Evolutionary conservation across 371 early-diverging fungal species (phyloP).

Genomic region (Mortierella sp.): DNA sequence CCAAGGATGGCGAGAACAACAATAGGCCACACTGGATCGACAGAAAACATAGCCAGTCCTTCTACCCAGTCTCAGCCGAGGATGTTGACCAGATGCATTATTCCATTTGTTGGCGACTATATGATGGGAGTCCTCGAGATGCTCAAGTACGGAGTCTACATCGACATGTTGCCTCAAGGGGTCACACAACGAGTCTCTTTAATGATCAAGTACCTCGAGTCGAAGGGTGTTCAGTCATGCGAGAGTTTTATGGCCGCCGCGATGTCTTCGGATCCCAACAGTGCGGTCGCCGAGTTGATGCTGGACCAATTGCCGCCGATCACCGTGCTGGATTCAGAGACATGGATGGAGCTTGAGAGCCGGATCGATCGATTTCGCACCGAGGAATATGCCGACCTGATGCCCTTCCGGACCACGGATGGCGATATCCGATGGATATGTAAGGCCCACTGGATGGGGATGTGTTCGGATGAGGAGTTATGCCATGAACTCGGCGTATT

Average conservation of each 20-base stretch:
- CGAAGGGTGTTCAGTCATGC: not conserved
- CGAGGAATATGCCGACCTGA: slow-evolving; percentile 1
- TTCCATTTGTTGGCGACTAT: slow-evolving; percentile 21
- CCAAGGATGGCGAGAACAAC: not conserved
- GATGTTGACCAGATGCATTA: not conserved
- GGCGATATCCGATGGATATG: slow-evolving; percentile 35
- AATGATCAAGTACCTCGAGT: not conserved
- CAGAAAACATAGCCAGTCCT: not conserved
- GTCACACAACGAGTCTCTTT: not conserved
- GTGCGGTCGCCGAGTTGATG: not conserved
- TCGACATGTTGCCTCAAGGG: slow-evolving; percentile 8
- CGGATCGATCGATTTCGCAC: not conserved
- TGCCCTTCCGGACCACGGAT: slow-evolving; percentile 15
- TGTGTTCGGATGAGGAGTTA: slow-evolving; percentile 8
- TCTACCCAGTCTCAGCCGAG: slow-evolving; percentile 9
- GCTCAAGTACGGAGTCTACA: slow-evolving; percentile 28
- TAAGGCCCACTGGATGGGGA: slow-evolving; percentile 12
- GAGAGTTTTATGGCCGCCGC: not conserved
- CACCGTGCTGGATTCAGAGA: not conserved
- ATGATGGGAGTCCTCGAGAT: slow-evolving; percentile 39
- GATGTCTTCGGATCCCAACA: not conserved
- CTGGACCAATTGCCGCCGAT: not conserved
- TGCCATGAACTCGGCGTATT: not conserved
- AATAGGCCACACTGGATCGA: slow-evolving; percentile 19
- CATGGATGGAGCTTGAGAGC: not conserved